A percentile compares a stretch with the other conserved stretches of the same genome.
Conservation (phyloP, 2,329 filamentous ascomycete genomes). For the Talaromyces sp. region DNA sequence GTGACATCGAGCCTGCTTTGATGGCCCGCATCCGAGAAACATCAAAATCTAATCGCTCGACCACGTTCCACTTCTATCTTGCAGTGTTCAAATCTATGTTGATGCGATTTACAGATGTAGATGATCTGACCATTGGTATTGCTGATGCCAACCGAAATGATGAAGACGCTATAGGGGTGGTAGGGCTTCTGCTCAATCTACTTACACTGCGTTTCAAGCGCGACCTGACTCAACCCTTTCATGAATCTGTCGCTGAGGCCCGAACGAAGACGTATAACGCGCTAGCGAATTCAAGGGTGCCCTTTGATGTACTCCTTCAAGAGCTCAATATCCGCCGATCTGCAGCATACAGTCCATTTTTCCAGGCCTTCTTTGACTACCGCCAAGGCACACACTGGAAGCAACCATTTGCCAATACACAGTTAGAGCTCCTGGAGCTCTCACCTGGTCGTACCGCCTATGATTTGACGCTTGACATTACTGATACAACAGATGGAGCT, state of each 20-base stretch:
- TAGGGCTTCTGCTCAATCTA: background rate
- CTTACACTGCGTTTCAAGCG: background rate
- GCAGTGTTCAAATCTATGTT: background rate
- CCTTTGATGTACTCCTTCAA: background rate
- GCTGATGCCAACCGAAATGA: background rate
- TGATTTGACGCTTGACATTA: background rate
- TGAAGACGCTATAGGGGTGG: background rate
- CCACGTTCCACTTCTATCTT: background rate
- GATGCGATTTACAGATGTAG: background rate
- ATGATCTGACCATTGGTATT: background rate
- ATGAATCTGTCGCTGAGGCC: background rate
- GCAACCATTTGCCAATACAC: too few species aligned
- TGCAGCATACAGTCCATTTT: background rate
- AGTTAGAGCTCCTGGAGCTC: background rate
- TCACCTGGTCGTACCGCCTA: background rate
- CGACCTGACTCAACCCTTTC: background rate
- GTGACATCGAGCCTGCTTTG: background rate
- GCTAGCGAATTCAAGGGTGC: conserved; percentile 17
- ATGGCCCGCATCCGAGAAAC: background rate
- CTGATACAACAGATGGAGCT: background rate
- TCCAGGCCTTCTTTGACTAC: conserved; percentile 1
- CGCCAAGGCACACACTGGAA: background rate
- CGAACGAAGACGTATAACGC: background rate
- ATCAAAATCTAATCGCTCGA: background rate
- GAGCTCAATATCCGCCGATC: background rate